These are phyloP conservation scores for Plasmodium vivax DNA, from an alignment of 169 alveolate species.

Conservation along the genomic window DNA sequence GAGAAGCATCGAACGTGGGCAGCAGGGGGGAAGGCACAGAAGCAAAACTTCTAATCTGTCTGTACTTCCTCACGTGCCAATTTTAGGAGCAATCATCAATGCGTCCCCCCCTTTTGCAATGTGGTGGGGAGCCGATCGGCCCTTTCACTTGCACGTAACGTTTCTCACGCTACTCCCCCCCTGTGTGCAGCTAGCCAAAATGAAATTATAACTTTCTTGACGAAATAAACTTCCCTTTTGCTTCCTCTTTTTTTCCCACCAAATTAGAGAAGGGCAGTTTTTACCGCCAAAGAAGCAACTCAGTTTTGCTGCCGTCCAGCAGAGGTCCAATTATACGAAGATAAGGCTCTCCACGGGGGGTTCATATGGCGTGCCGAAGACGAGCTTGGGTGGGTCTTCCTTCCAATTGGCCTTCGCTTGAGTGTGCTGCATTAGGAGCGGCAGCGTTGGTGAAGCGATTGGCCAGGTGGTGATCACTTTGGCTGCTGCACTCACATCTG, in stretches of 20 bases:
- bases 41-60: background rate
- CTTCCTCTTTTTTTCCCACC: background rate
- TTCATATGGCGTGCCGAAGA: conserved; percentile 6
- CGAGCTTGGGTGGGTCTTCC: background rate
- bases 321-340: conserved; percentile 32
- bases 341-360: background rate
- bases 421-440: background rate
- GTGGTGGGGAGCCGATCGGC: background rate
- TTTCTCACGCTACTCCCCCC: background rate
- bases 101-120: background rate
- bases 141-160: background rate
- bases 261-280: background rate
- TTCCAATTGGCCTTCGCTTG: background rate
- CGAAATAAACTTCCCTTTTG: background rate
- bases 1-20: background rate
- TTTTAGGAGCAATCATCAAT: no score
- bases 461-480: background rate
- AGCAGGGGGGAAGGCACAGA: background rate
- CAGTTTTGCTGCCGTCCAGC: background rate
- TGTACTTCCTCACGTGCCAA: background rate
- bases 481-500: background rate
- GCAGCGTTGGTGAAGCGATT: background rate
- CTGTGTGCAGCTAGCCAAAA: background rate
- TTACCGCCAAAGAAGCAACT: background rate
- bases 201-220: background rate